Evolutionary conservation across 139 green algal genomes (phyloP).

Genomic region (Volvox africanus): DNA sequence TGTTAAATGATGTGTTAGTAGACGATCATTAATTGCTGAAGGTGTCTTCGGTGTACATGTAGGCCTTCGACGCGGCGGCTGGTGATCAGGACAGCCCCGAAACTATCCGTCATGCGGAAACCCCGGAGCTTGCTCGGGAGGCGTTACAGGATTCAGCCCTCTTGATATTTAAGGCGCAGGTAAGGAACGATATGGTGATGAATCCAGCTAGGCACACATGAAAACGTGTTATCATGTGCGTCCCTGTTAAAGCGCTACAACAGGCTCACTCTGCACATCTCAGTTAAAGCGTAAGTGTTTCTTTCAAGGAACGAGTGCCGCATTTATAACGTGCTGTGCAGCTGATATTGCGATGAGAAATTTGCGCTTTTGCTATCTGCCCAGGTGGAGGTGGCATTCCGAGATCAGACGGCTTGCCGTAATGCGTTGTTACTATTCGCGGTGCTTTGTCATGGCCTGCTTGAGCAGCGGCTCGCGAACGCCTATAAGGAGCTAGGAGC

Average conservation of each 20-base stretch:
- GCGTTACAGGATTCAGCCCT: conserved; percentile 62
- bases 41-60: background rate
- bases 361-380: too few species aligned
- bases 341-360: too few species aligned
- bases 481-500: conserved; percentile 59
- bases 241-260: too few species aligned
- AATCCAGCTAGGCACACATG: too few species aligned
- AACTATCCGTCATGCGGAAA: conserved; percentile 70
- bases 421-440: conserved; percentile 71
- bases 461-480: conserved; percentile 66
- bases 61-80: conserved; percentile 33
- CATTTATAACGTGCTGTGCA: too few species aligned
- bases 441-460: conserved; percentile 56
- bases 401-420: conserved; percentile 68
- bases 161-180: conserved; percentile 71
- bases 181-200: background rate
- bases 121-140: conserved; percentile 67
- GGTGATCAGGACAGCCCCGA: conserved; percentile 48
- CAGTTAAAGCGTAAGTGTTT: too few species aligned
- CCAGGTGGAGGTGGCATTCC: conserved; percentile 65
- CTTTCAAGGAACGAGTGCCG: too few species aligned
- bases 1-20: background rate
- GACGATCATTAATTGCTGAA: background rate
- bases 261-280: too few species aligned
- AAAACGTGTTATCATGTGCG: too few species aligned